A percentile compares a stretch with the other conserved stretches of the same genome.
These are phyloP conservation scores for Ailanthus altissimus DNA, from an alignment of 345 rosid genomes.

Conservation along the genomic window DNA sequence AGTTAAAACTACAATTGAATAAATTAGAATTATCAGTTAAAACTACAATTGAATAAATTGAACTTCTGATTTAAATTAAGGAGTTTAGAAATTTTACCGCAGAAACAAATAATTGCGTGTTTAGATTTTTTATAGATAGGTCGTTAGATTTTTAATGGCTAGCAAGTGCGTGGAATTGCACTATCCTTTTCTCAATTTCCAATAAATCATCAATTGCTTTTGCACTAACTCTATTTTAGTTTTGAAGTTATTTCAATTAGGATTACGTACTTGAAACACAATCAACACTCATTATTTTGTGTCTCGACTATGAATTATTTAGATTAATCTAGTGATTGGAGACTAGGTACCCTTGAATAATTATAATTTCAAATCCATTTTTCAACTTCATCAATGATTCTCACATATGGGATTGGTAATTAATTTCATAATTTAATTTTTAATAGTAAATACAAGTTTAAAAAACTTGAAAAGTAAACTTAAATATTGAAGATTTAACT, in stretches of 20 bases:
- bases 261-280: neutral
- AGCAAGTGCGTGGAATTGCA: neutral
- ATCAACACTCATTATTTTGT: neutral
- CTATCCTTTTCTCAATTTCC: neutral
- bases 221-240: neutral
- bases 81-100: too few relatives aligned
- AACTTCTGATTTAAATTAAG: too few relatives aligned
- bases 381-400: neutral
- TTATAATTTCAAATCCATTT: neutral
- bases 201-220: neutral
- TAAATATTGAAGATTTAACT: neutral
- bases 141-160: neutral
- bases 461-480: neutral
- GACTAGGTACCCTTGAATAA: neutral
- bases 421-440: neutral
- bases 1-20: too few relatives aligned
- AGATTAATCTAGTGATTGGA: neutral
- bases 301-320: neutral
- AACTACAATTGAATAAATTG: too few relatives aligned
- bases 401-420: neutral
- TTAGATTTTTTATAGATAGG: neutral
- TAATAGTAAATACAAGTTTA: neutral
- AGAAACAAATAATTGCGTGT: too few relatives aligned
- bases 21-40: too few relatives aligned
- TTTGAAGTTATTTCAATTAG: neutral